A percentile compares a stretch with the other conserved stretches of the same genome.
phyloP scores from a whole-genome alignment of 129 eudicot species.

The Rutidosis leptorrhynchoides region DNA sequence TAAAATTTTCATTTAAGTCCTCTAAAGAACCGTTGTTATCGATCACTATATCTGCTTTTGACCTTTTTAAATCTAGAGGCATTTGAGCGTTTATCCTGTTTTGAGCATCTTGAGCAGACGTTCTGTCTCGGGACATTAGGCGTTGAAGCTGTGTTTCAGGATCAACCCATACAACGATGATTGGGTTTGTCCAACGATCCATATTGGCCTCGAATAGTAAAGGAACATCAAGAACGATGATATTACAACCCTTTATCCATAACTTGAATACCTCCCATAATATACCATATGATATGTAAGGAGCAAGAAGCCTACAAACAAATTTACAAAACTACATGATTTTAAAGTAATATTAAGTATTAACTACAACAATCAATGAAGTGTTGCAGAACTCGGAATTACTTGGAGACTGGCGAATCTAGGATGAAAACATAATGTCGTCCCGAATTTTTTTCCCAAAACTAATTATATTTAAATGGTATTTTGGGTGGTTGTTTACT shows the following conservation, averaged over 20 bases:
- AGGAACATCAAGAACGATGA: slow-evolving; percentile 79
- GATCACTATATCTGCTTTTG: slow-evolving; percentile 76
- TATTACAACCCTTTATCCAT: slow-evolving; percentile 75
- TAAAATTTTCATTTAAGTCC: slow-evolving; percentile 58
- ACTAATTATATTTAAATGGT: too few relatives aligned
- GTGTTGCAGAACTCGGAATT: too few relatives aligned
- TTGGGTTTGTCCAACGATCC: slow-evolving; percentile 85
- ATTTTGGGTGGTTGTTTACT: too few relatives aligned
- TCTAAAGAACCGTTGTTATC: slow-evolving; percentile 74
- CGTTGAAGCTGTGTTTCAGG: slow-evolving; percentile 79
- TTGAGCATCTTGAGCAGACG: slow-evolving; percentile 72
- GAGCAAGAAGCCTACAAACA: slow-evolving; percentile 75
- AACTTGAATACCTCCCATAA: slow-evolving; percentile 69
- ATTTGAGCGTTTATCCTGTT: slow-evolving; percentile 86
- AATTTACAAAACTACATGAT: slow-evolving; percentile 1
- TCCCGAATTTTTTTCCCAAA: too few relatives aligned
- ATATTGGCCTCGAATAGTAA: slow-evolving; percentile 80
- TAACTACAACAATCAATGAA: neutral
- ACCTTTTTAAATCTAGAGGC: slow-evolving; percentile 69
- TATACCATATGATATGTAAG: slow-evolving; percentile 78
- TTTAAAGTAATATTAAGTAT: slow-evolving; percentile 3
- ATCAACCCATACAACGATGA: slow-evolving; percentile 87
- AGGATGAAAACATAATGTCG: too few relatives aligned
- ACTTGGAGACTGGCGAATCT: too few relatives aligned
- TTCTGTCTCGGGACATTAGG: slow-evolving; percentile 67